A percentile compares a stretch with the other conserved stretches of the same genome.
These are phyloP conservation scores for Rosa hybrid DNA, from an alignment of 331 rosid species.

Conservation along the genomic window DNA sequence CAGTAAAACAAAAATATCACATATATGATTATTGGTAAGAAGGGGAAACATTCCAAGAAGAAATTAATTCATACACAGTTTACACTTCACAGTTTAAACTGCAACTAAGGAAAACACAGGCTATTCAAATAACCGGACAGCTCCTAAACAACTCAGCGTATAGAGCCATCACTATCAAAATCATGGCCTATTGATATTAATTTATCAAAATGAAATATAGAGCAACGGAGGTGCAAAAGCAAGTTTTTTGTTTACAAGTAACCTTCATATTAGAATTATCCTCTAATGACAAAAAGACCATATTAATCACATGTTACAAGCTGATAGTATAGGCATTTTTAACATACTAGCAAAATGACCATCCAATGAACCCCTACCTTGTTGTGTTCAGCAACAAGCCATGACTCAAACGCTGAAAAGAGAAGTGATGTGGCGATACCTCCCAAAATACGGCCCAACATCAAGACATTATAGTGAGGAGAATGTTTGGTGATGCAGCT, in stretches of 20 bases:
- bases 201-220: neutral
- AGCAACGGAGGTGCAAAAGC: neutral
- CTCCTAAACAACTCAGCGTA: neutral
- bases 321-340: neutral
- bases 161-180: neutral
- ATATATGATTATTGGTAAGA: constrained; percentile 24
- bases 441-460: constrained; percentile 98
- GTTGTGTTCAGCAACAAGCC: constrained; percentile 99
- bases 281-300: too few relatives aligned
- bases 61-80: constrained; percentile 15
- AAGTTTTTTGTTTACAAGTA: neutral
- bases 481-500: constrained; percentile 99
- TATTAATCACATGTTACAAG: neutral
- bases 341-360: neutral
- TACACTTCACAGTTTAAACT: neutral
- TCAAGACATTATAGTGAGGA: constrained; percentile 80
- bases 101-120: neutral
- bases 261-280: neutral
- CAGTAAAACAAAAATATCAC: constrained; percentile 15
- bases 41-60: constrained; percentile 9
- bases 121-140: neutral
- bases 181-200: neutral
- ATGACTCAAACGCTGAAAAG: constrained; percentile 95
- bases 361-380: constrained; percentile 56
- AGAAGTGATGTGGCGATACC: constrained; percentile 98